These are phyloP conservation scores for Zymoseptoria pseudotritici DNA, from an alignment of 2,329 filamentous ascomycete genomes.

Conservation along the genomic window DNA sequence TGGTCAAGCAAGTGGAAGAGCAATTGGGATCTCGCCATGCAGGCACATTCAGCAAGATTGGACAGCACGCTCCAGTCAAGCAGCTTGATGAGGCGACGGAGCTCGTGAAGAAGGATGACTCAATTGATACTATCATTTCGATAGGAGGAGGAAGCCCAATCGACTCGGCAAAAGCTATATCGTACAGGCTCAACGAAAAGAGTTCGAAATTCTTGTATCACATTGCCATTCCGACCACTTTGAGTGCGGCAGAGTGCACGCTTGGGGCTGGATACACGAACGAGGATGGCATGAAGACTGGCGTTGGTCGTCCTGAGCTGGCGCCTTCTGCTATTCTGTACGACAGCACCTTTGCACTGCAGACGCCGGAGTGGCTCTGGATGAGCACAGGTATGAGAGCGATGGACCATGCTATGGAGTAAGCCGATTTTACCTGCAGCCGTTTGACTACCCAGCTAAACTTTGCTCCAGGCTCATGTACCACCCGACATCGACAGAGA, in stretches of 20 bases:
- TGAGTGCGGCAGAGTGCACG: conserved; percentile 50
- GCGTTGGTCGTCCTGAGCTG: conserved; percentile 37
- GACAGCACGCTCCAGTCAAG: conserved; percentile 49
- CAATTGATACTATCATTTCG: conserved; percentile 48
- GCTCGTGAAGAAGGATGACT: conserved; percentile 37
- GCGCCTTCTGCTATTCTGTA: conserved; percentile 47
- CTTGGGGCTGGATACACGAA: conserved; percentile 46
- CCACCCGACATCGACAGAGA: conserved; percentile 45
- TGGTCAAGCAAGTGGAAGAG: conserved; percentile 46
- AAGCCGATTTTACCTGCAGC: conserved; percentile 17
- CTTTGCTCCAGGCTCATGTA: conserved; percentile 33
- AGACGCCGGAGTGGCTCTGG: conserved; percentile 46
- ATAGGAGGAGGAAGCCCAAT: conserved; percentile 51
- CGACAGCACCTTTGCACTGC: conserved; percentile 43
- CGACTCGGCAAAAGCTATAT: conserved; percentile 44
- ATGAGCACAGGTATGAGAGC: conserved; percentile 47
- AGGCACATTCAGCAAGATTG: conserved; percentile 49
- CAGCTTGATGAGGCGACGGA: conserved; percentile 47
- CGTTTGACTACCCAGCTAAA: neutral
- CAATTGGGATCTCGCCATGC: conserved; percentile 46
- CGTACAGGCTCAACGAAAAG: conserved; percentile 37
- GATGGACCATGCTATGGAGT: conserved; percentile 50
- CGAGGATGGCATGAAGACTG: conserved; percentile 43
- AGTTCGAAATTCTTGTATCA: conserved; percentile 36
- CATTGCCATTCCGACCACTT: conserved; percentile 44